Percentiles rank a stretch among this genome's conserved stretches.
These are phyloP conservation scores for Zygotorulaspora florentina DNA, from an alignment of 805 yeast species.

Conservation along the genomic window DNA sequence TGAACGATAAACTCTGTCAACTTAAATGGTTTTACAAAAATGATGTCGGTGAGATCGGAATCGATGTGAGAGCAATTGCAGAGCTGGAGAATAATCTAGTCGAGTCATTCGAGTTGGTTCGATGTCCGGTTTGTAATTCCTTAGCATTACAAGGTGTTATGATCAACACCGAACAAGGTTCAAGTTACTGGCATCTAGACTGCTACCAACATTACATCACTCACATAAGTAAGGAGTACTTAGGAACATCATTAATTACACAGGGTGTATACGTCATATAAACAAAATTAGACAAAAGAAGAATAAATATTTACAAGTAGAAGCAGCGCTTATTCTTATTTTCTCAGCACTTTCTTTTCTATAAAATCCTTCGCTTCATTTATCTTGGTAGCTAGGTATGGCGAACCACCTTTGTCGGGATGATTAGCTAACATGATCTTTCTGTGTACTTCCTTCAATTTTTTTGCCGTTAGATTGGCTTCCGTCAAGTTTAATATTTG, in stretches of 20 bases:
- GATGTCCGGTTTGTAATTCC: slow-evolving; percentile 23
- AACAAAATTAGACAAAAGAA: neutral
- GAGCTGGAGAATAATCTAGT: slow-evolving; percentile 29
- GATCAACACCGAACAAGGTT: slow-evolving; percentile 16
- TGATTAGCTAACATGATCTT: slow-evolving; percentile 86
- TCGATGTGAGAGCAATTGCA: slow-evolving; percentile 24
- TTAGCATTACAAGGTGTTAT: slow-evolving; percentile 26
- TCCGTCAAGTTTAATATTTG: slow-evolving; percentile 76
- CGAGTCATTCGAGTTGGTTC: slow-evolving; percentile 15
- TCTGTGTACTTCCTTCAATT: slow-evolving; percentile 80
- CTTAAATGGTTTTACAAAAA: slow-evolving; percentile 30
- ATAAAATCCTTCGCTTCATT: slow-evolving; percentile 76
- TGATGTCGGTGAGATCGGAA: slow-evolving; percentile 22
- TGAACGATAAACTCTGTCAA: slow-evolving; percentile 20
- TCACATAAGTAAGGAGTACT: slow-evolving; percentile 26
- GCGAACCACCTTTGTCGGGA: slow-evolving; percentile 94
- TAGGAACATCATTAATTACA: slow-evolving; percentile 13
- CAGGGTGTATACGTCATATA: slow-evolving; percentile 25
- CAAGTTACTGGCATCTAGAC: slow-evolving; percentile 28
- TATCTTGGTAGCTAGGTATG: slow-evolving; percentile 83
- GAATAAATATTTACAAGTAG: slow-evolving; percentile 6
- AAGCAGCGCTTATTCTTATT: slow-evolving; percentile 6
- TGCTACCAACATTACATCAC: slow-evolving; percentile 31
- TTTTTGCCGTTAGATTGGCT: slow-evolving; percentile 55
- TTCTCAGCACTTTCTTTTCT: slow-evolving; percentile 31